Evolutionary conservation across 768 basidiomycete species (phyloP), one percentile per base, ranked within the genome.

Genomic region (Antrodiella citrinella): DNA sequence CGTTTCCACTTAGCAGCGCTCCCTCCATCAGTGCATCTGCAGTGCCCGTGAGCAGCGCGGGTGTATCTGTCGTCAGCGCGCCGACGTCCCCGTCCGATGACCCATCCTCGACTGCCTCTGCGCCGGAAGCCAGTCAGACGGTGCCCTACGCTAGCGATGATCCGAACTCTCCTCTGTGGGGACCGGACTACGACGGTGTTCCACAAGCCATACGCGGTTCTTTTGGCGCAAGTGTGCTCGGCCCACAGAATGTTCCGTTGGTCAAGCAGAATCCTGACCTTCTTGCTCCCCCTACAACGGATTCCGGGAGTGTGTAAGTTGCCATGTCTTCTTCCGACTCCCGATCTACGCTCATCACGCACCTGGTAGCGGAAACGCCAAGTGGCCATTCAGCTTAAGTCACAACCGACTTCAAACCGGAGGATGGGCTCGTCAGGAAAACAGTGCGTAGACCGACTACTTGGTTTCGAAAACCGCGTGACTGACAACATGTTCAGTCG

Each of bases 341-440:
- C 5, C 7, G 41, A 43, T 9, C 19, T 9, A 9, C 19, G 41
- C 21, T 26, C 4, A 48, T 9, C 20, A 19, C 25, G 9, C n/a
- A 4, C 21, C 22, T 48, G 39, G 25, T 47, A 73, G 68, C 1
- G 47, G 52, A 0, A 82, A 82, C 54, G 71, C 71, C 53, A 84
- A 83, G 57, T 84, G 83, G 83, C 75, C 81, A 0, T 80, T 82
- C 58, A 68, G 74, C 44, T 60, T 81, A 19, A 82, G 81, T 52
- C 80, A 80, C 57, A 82, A 72, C 57, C 76, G 79, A 26, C 55
- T 84, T 4, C 73, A 75, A 47, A 69, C 71, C 3, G 83, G 81
- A n/a, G 83, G 83, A 1, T 84, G 82, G 81, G 76, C 82, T 23
- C 71, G 81, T 43, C 72, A 81, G 58, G 75, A 82, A 60, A 84